Base-by-base conservation (phyloP, 148 eudicot species). In the Spergularia marina region DNA sequence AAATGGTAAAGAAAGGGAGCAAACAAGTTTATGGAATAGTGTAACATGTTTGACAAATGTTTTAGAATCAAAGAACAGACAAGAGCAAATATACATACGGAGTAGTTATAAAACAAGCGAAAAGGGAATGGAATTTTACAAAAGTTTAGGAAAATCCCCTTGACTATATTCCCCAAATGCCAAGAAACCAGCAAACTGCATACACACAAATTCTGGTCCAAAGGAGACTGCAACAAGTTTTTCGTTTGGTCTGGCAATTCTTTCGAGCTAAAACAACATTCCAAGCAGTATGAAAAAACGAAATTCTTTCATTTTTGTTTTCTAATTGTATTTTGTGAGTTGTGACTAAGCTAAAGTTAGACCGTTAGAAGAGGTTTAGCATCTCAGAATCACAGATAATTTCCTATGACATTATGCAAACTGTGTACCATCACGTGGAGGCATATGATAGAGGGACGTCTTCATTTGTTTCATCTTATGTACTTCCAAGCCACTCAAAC, bases 341-440 rank as follows among this genome's bases (percentile, higher is more conserved):
- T 68, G 72, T 18, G 57, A 68, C 20, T 18, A 51, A 68, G 58
- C 36, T 51, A 17, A 51, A 68, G 41, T 51, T 52, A 18, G 39
- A 52, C 39, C 12, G 23, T 51, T 67, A 51, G 44, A 44, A 68
- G 51, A 49, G 74, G 51, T 23, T 76, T 70, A 30, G 41, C 18
- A 53, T 70, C 40, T 15, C 20, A 23, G 18, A 34, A 23, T 13
- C 44, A 15, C 13, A 69, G 41, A 21, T 1, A 53, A 52, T 53
- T 53, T 11, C 13, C 59, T 25, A 6, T 23, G 39, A 12, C 55
- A 68, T 68, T 68, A 51, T 12, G 52, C 16, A 18, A 3, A 51
- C 5, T 30, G 4, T 30, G 36, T 30, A 30, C 36, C 97, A 83
- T 84, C 85, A 83, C 93, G 89, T 76, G 80, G 71, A 78, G 88